Evolutionary conservation across 352 stramenopile species (phyloP), one percentile per base, ranked within the genome.

Genomic region (Phytophthora vignae): DNA sequence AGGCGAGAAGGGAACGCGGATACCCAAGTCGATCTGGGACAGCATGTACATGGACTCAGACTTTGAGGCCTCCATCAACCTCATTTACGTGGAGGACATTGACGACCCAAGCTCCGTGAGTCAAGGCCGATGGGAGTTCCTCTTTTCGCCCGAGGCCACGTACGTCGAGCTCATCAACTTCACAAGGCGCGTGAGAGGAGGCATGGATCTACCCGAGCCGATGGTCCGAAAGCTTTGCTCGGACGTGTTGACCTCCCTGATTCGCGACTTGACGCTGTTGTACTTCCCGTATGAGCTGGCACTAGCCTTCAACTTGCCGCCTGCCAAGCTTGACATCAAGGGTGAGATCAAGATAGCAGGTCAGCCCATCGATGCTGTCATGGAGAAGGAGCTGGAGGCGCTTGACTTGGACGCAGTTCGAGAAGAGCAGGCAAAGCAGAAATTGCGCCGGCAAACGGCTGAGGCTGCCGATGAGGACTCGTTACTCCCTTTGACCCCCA

Each of bases 1-100:
- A 10, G 87, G 85, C 10, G 87, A 95, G 42, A 91, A 88, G 49
- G 87, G 85, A 5, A 95, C 87, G 17, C 84, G 87, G 9, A 84
- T 95, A 2, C 87, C 87, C 3, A 93, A 93, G 55, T 89, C 85
- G 6, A 76, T 92, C n/a, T 95, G 87, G 87, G 82, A 90, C 27
- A 74, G 79, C 27, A 92, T 94, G 86, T 91, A 91, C 64, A 73
- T 93, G 40, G 78, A 93, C 55, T 84, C 85, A 2, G 82, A 93
- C 62, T 92, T 92, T 71, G 74, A 86, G 21, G 76, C 76, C 9
- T 81, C 71, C 7, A 74, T 91, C 21, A 83, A 80, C 27, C 55
- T 95, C 10, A 85, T 90, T 60, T 93, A 90, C 64, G 84, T 91
- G 14, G 82, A 92, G 31, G 76, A 92, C 21, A 22, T 88, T 11